phyloP scores from a whole-genome alignment of 2,329 filamentous ascomycete species.

The Botryotinia calthae region DNA sequence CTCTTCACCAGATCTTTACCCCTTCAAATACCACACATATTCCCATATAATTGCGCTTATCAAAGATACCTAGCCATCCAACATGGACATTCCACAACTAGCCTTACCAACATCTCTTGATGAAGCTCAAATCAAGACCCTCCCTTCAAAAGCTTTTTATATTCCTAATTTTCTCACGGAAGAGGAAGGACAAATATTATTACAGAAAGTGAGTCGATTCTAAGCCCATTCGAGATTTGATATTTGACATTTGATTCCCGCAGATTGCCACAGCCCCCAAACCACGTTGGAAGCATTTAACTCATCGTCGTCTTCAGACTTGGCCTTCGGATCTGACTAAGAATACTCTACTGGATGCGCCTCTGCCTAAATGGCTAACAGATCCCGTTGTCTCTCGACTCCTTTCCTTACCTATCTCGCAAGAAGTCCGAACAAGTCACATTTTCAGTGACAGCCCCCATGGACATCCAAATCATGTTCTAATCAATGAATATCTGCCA shows the following conservation, averaged over 20 bases:
- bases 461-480: slow-evolving; percentile 76
- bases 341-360: slow-evolving; percentile 71
- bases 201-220: slow-evolving; percentile 60
- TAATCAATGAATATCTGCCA: slow-evolving; percentile 87
- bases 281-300: slow-evolving; percentile 80
- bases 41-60: not conserved
- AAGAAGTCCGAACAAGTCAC: slow-evolving; percentile 37
- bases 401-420: slow-evolving; percentile 47
- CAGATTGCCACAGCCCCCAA: slow-evolving; percentile 62
- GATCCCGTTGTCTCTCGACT: slow-evolving; percentile 65
- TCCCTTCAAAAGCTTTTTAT: slow-evolving; percentile 74
- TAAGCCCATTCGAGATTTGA: slow-evolving; percentile 21
- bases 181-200: slow-evolving; percentile 68
- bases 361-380: slow-evolving; percentile 73
- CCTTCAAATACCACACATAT: not conserved
- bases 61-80: not conserved
- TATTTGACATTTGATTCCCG: slow-evolving; percentile 17
- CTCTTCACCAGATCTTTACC: not conserved
- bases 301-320: slow-evolving; percentile 86
- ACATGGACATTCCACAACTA: slow-evolving; percentile 22
- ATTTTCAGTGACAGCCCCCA: slow-evolving; percentile 69
- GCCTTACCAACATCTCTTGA: slow-evolving; percentile 45
- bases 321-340: slow-evolving; percentile 82
- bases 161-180: slow-evolving; percentile 78
- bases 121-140: slow-evolving; percentile 48